Evolutionary conservation across 495 filamentous ascomycete species (phyloP), one percentile per base, ranked within the genome.

Genomic region (Chaetomium tenue): DNA sequence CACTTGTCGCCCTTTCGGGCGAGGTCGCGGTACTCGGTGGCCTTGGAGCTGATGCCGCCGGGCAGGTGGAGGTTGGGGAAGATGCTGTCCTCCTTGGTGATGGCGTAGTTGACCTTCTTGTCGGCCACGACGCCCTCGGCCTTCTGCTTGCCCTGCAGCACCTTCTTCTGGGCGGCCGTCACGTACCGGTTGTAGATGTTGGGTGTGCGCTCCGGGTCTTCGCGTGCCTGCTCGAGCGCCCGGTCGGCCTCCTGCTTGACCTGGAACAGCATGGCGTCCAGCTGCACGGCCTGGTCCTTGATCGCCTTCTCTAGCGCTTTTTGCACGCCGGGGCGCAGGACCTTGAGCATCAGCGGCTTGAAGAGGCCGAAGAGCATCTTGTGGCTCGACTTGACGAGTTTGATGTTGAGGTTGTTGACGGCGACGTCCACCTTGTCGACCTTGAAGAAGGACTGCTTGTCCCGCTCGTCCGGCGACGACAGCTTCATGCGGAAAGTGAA

Each of bases 401-500:
- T 97, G 81, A 98, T 89, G 60, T 91, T 82, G 42, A 98, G 80
- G 74, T 93, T 82, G 78, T 90, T 91, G 69, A 98, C 84, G 69
- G 90, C 87, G 30, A 96, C 91, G 20, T 86, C 81, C 18, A 96
- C 87, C 72, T 88, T 93, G 73, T 97, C 91, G 62, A 98, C 82
- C 84, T 97, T 97, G 84, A 97, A 91, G 78, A 96, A 93, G 69
- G 91, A 83, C 63, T 90, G 83, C 48, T 82, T 83, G 74, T 97
- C 92, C 50, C 81, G 81, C 66, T 88, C 85, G 61, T 94, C 87
- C 0, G 91, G 87, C 42, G 87, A 92, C 46, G 92, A 89, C 70
- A 97, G 84, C 69, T 90, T 91, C 70, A 98, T 86, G 75, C 93
- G 93, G 86, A 98, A 96, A 71, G 86, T 87, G 76, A 98, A 88